A percentile compares a stretch with the other conserved stretches of the same genome.
These are phyloP conservation scores for Geranium rotundifolium DNA, from an alignment of 345 rosid genomes.

Conservation along the genomic window DNA sequence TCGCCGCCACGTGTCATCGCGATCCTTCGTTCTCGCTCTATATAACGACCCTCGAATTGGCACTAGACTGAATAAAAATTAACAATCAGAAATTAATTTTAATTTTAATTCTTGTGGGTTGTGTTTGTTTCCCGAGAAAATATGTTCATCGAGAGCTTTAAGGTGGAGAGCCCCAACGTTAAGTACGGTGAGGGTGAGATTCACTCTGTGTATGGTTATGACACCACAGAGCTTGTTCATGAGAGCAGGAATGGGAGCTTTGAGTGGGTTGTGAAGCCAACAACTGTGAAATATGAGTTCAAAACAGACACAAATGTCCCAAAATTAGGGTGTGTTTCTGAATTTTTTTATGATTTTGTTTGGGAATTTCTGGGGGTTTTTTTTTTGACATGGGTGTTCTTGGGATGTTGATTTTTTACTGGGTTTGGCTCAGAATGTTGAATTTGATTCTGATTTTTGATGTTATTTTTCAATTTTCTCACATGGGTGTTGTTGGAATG, in stretches of 20 bases:
- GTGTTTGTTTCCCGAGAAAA: slow-evolving; percentile 12
- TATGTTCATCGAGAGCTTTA: slow-evolving; percentile 83
- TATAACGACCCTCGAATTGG: too few species aligned
- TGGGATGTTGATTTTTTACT: too few species aligned
- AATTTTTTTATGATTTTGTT: background rate
- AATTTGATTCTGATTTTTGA: too few species aligned
- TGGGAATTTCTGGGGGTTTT: too few species aligned
- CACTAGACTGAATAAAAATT: too few species aligned
- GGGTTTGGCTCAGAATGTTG: too few species aligned
- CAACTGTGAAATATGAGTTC: slow-evolving; percentile 77
- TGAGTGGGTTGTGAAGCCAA: slow-evolving; percentile 87
- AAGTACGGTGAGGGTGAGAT: slow-evolving; percentile 77
- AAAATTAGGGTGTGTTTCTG: slow-evolving; percentile 58
- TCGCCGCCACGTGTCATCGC: background rate
- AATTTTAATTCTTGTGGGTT: background rate
- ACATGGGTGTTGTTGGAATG: too few species aligned
- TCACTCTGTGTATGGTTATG: slow-evolving; percentile 71
- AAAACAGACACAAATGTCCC: slow-evolving; percentile 68
- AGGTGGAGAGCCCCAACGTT: slow-evolving; percentile 83
- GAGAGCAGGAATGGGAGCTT: slow-evolving; percentile 67
- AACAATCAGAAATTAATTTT: too few species aligned
- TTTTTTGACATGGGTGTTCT: too few species aligned
- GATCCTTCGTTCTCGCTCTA: background rate
- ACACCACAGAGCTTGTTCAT: slow-evolving; percentile 90
- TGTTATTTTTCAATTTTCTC: too few species aligned